phyloP scores from a whole-genome alignment of 169 alveolate species.

The Plasmodium ovale region DNA sequence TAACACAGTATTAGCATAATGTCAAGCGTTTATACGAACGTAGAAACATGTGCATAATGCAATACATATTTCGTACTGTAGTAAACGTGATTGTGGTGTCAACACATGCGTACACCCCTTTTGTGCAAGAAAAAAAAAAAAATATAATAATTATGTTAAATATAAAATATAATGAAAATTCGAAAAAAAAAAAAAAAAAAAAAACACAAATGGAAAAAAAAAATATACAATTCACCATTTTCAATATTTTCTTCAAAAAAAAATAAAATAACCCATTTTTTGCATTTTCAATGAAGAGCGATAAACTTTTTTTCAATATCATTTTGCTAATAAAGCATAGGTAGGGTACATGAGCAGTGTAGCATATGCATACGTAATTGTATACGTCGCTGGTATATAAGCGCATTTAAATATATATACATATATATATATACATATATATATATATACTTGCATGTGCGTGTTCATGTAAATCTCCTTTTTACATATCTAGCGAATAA shows the following conservation, averaged over 20 bases:
- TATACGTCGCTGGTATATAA: background rate
- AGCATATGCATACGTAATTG: background rate
- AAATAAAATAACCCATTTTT: no score
- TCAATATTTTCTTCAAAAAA: background rate
- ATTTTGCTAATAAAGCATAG: background rate
- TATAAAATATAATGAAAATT: no score
- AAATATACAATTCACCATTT: background rate
- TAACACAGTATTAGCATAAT: no score
- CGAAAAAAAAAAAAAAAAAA: no score
- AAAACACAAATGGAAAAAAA: no score
- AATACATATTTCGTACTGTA: background rate
- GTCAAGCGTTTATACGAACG: background rate
- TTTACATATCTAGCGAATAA: no score
- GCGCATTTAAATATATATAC: background rate
- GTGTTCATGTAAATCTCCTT: background rate
- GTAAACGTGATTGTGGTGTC: background rate
- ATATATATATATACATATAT: background rate
- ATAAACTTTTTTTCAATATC: background rate
- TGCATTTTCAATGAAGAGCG: background rate
- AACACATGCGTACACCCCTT: background rate
- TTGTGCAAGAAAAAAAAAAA: background rate
- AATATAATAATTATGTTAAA: background rate
- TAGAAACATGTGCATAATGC: background rate
- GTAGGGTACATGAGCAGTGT: background rate
- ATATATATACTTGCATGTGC: background rate